A percentile compares a stretch with the other conserved stretches of the same genome.
phyloP scores from a whole-genome alignment of 176 grass and related monocot species.

The Cenchrus purpureus region DNA sequence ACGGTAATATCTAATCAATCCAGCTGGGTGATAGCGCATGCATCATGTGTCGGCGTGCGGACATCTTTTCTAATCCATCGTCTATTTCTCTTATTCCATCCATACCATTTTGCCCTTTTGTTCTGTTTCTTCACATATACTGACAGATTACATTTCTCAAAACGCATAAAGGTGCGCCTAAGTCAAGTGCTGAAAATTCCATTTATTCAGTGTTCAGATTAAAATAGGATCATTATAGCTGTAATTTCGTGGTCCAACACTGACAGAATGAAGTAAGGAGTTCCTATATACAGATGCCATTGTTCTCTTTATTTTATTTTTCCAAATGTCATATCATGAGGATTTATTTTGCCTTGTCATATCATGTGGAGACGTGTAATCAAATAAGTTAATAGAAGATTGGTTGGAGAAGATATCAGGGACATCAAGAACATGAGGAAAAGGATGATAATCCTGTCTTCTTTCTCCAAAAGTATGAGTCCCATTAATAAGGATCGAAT shows the following conservation, averaged over 20 bases:
- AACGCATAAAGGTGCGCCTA: neutral
- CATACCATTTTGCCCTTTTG: constrained; percentile 14
- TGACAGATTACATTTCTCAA: neutral
- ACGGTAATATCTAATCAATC: neutral
- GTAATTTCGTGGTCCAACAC: neutral
- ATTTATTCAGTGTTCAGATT: neutral
- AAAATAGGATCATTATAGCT: neutral
- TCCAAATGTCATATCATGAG: neutral
- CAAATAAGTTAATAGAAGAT: constrained; percentile 23
- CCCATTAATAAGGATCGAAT: neutral
- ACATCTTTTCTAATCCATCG: neutral
- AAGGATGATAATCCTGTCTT: neutral
- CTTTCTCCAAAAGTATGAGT: constrained; percentile 32
- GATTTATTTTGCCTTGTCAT: neutral
- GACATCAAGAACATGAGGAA: constrained; percentile 31
- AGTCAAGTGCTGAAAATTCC: neutral
- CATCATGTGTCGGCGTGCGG: neutral
- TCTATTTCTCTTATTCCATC: neutral
- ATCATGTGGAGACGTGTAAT: constrained; percentile 23
- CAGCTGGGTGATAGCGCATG: neutral
- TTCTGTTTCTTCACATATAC: constrained; percentile 9
- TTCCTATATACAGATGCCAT: neutral
- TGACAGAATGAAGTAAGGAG: neutral
- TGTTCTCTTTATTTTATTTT: neutral
- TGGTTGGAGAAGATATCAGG: constrained; percentile 26